Conservation (phyloP, 495 filamentous ascomycete species). For the Neurospora hispaniola region DNA sequence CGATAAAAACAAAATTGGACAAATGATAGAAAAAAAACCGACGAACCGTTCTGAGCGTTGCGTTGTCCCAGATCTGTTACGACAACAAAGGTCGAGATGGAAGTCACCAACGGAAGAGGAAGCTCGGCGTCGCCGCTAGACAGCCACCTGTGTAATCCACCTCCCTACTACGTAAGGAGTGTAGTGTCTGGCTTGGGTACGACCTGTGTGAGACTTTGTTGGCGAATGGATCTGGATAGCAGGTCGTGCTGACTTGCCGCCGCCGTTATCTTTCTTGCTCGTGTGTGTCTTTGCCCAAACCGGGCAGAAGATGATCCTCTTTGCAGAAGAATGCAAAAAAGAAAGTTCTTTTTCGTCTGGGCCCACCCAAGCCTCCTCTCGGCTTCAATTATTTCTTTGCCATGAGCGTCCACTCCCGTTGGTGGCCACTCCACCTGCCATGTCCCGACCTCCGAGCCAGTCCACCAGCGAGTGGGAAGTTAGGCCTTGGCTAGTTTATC, state of each 20-base stretch:
- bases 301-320: not conserved
- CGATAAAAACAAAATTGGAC: not conserved
- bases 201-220: not conserved
- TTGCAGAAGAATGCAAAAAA: not conserved
- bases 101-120: not conserved
- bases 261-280: not conserved
- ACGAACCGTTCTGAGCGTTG: not conserved
- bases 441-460: not conserved
- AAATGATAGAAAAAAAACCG: not conserved
- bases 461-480: not conserved
- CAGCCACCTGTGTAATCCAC: not conserved
- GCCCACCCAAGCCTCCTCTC: not conserved
- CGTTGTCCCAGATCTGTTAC: not conserved
- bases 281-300: not conserved
- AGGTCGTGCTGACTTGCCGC: not conserved
- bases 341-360: not conserved
- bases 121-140: not conserved
- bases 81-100: not conserved
- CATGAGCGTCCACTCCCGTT: not conserved
- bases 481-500: not conserved
- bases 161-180: not conserved
- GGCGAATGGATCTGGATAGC: not conserved
- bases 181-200: not conserved
- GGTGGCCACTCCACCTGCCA: not conserved
- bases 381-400: not conserved